phyloP scores from a whole-genome alignment of 2,329 filamentous ascomycete species.

The Leptographium radiaticola region DNA sequence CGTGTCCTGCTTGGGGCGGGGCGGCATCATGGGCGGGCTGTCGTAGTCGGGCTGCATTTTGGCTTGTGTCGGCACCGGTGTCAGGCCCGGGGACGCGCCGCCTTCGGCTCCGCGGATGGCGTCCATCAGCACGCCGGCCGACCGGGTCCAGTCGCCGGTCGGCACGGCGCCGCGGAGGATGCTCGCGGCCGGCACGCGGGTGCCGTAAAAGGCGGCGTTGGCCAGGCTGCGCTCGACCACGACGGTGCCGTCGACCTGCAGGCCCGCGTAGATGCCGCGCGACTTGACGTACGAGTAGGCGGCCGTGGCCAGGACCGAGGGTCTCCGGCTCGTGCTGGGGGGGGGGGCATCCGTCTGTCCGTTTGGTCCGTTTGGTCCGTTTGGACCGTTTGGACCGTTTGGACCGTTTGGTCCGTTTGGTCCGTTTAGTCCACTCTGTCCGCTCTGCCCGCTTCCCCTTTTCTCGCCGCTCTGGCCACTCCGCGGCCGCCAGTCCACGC shows the following conservation, averaged over 20 bases:
- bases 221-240: constrained; percentile 78
- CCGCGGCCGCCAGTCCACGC: too few species aligned
- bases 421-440: too few species aligned
- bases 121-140: not conserved
- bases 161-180: constrained; percentile 34
- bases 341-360: too few species aligned
- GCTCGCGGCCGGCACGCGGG: constrained; percentile 31
- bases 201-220: constrained; percentile 74
- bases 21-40: not conserved
- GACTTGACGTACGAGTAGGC: constrained; percentile 71
- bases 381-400: constrained; percentile 8
- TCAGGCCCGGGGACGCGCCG: not conserved
- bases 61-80: too few species aligned
- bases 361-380: too few species aligned
- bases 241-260: constrained; percentile 78
- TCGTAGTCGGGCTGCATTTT: too few species aligned
- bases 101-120: not conserved
- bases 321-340: too few species aligned
- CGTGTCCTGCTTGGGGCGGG: not conserved
- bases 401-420: too few species aligned
- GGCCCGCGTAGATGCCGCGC: constrained; percentile 74
- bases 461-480: too few species aligned
- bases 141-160: constrained; percentile 20
- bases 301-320: constrained; percentile 22
- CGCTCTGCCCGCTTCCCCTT: too few species aligned